phyloP scores from a whole-genome alignment of 345 rosid species.

The Salix arbutifolia region DNA sequence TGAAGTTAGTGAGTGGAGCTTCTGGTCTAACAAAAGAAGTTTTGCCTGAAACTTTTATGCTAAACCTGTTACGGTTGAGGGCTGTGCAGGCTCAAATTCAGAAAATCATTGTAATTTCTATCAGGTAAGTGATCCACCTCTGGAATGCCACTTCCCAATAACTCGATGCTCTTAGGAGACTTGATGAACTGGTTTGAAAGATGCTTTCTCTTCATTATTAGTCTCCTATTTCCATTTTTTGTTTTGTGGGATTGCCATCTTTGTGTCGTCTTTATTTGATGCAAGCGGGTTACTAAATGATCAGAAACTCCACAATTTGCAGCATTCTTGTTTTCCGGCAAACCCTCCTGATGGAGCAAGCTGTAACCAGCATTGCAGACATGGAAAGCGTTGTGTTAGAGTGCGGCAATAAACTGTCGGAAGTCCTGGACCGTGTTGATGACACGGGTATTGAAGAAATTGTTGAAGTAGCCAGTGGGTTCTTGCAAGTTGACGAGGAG shows the following conservation, averaged over 20 bases:
- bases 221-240: too few species aligned
- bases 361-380: conserved; percentile 42
- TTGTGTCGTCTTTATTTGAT: neutral
- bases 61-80: conserved; percentile 66
- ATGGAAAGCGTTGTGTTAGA: conserved; percentile 49
- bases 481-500: conserved; percentile 19
- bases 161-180: too few species aligned
- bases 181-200: too few species aligned
- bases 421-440: conserved; percentile 46
- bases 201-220: too few species aligned
- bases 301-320: conserved; percentile 8
- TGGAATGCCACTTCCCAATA: too few species aligned
- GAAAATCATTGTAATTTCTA: conserved; percentile 65
- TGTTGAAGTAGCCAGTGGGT: conserved; percentile 42
- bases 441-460: conserved; percentile 58
- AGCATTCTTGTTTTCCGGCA: conserved; percentile 86
- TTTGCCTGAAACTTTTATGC: conserved; percentile 68
- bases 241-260: too few species aligned
- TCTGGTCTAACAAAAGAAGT: conserved; percentile 53
- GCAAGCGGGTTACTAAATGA: neutral
- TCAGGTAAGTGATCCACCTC: conserved; percentile 40
- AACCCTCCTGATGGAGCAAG: conserved; percentile 50
- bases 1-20: conserved; percentile 62
- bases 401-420: conserved; percentile 37
- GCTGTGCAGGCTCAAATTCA: conserved; percentile 72